phyloP scores from a whole-genome alignment of 495 filamentous ascomycete genomes.

The Saxophila tyrrhenica region DNA sequence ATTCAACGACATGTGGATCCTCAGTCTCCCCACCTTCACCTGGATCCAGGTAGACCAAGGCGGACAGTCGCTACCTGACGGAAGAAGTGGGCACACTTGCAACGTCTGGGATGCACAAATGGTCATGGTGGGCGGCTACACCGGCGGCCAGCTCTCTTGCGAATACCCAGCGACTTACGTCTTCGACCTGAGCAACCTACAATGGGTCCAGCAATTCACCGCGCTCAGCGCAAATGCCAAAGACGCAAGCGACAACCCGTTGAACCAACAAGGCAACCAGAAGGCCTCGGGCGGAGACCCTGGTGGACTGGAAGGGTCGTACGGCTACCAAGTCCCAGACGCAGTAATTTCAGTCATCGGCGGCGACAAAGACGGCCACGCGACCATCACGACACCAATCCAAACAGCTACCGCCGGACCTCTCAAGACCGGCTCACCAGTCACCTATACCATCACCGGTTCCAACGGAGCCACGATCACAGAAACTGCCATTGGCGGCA shows the following conservation, averaged over 20 bases:
- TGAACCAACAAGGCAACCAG: constrained; percentile 37
- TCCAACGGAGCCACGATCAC: constrained; percentile 45
- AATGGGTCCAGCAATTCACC: constrained; percentile 51
- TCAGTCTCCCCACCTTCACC: constrained; percentile 61
- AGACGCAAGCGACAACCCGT: constrained; percentile 24
- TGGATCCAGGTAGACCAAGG: constrained; percentile 54
- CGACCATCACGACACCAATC: constrained; percentile 55
- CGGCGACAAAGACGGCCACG: constrained; percentile 47
- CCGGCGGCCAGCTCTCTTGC: constrained; percentile 44
- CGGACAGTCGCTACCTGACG: constrained; percentile 44
- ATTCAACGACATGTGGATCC: constrained; percentile 66
- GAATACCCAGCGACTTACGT: constrained; percentile 60
- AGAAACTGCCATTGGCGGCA: constrained; percentile 34
- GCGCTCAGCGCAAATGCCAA: constrained; percentile 27
- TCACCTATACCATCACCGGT: constrained; percentile 53
- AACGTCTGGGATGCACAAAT: constrained; percentile 51
- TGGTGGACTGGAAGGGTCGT: constrained; percentile 42
- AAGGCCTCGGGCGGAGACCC: constrained; percentile 24
- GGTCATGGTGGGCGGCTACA: constrained; percentile 61
- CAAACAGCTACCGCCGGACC: constrained; percentile 54
- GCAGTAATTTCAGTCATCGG: constrained; percentile 52
- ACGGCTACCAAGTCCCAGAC: constrained; percentile 53
- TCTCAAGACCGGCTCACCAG: constrained; percentile 51
- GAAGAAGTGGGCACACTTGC: constrained; percentile 58
- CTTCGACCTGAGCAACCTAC: constrained; percentile 49